These are phyloP conservation scores for Hypoxylon sp. DNA, from an alignment of 2,329 filamentous ascomycete genomes.

Conservation along the genomic window DNA sequence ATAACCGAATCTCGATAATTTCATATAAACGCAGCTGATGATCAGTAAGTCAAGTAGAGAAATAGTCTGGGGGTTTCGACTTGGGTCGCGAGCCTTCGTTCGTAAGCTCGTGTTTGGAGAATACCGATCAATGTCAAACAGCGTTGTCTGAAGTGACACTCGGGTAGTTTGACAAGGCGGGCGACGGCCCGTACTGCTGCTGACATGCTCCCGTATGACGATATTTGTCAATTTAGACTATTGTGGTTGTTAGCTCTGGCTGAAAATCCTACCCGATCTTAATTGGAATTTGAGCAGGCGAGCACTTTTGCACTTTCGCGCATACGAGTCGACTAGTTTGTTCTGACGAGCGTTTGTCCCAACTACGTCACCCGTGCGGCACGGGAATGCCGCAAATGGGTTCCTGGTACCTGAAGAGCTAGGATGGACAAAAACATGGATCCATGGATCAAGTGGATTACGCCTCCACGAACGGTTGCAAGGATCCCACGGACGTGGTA, in stretches of 20 bases:
- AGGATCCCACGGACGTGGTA: conserved; percentile 36
- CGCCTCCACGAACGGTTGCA: conserved; percentile 40
- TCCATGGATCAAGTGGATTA: conserved; percentile 38
- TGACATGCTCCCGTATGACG: conserved; percentile 23
- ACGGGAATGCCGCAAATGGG: conserved; percentile 39
- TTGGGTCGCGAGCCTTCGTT: neutral
- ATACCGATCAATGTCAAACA: conserved; percentile 27
- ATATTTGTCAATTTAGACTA: conserved; percentile 7
- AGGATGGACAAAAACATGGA: conserved; percentile 34
- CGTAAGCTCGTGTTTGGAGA: conserved; percentile 19
- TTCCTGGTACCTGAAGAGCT: conserved; percentile 39
- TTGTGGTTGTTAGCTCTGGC: conserved; percentile 10
- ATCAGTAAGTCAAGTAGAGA: conserved; percentile 17
- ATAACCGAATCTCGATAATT: conserved; percentile 40
- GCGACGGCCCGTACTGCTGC: conserved; percentile 27
- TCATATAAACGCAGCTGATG: conserved; percentile 23
- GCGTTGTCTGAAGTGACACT: conserved; percentile 12
- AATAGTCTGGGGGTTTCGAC: neutral
- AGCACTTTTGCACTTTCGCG: conserved; percentile 23
- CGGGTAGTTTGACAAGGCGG: conserved; percentile 18
- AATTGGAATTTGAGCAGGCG: conserved; percentile 20
- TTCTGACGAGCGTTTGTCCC: conserved; percentile 41
- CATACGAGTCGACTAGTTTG: conserved; percentile 19
- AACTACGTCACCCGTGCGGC: conserved; percentile 45
- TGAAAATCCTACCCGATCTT: conserved; percentile 29